These are phyloP conservation scores for Solanum pinnatisectum DNA, from an alignment of 257 asterid genomes.

Conservation along the genomic window DNA sequence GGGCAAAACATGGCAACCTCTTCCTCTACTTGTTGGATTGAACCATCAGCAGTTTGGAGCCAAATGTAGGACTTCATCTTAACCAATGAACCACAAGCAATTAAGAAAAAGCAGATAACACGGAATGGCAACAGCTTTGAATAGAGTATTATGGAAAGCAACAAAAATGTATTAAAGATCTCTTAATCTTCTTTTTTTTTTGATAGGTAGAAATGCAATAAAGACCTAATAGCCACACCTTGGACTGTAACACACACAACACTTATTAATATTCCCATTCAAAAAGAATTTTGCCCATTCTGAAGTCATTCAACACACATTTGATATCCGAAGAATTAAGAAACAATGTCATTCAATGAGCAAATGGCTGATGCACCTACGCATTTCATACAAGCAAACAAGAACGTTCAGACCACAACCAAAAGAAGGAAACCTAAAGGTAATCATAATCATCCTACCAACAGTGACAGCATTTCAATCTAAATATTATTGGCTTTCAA, in stretches of 20 bases:
- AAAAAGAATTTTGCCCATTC: not conserved
- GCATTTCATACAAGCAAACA: not conserved
- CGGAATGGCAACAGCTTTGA: not conserved
- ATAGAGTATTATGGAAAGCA: not conserved
- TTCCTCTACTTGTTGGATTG: constrained; percentile 81
- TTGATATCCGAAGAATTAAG: not conserved
- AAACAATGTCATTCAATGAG: not conserved
- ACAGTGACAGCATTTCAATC: not conserved
- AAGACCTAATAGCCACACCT: not conserved
- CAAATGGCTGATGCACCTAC: not conserved
- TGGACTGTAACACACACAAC: not conserved
- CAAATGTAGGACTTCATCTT: constrained; percentile 74
- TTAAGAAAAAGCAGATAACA: not conserved
- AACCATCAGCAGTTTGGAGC: constrained; percentile 82
- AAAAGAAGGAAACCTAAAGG: not conserved
- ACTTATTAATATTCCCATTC: not conserved
- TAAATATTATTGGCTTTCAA: not conserved
- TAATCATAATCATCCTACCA: not conserved
- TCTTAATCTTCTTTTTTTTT: not conserved
- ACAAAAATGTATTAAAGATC: not conserved
- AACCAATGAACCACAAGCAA: not conserved
- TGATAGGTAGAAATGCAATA: not conserved
- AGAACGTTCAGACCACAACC: not conserved
- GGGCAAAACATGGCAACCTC: constrained; percentile 89
- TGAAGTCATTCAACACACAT: not conserved